These are phyloP conservation scores for Euphrasia arctica DNA, from an alignment of 305 asterid species.

Conservation along the genomic window DNA sequence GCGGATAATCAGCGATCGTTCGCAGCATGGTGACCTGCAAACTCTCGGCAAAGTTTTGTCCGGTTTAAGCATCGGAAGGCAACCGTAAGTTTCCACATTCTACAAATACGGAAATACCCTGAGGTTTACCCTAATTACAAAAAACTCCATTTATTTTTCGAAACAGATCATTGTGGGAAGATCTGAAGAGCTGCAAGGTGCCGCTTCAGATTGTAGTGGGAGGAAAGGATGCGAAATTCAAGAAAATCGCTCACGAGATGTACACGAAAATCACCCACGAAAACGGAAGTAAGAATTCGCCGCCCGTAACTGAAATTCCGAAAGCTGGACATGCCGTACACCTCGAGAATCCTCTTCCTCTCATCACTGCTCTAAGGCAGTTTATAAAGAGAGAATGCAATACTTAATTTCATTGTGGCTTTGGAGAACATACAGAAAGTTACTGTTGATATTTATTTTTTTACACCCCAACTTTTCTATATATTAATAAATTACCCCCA, in stretches of 20 bases:
- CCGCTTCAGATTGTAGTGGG: constrained; percentile 79
- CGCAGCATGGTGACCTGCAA: constrained; percentile 61
- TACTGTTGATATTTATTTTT: too few species aligned
- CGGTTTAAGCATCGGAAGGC: constrained; percentile 85
- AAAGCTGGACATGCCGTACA: constrained; percentile 89
- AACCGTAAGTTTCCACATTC: constrained; percentile 56
- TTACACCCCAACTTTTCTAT: background rate
- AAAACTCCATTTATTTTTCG: background rate
- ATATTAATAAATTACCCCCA: background rate
- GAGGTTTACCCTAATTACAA: background rate
- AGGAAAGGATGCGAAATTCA: constrained; percentile 79
- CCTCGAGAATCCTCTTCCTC: constrained; percentile 86
- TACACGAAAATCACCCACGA: constrained; percentile 30
- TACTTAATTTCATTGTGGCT: background rate
- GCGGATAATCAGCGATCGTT: constrained; percentile 44
- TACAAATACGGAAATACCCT: background rate
- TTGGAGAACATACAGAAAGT: too few species aligned
- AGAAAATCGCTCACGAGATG: constrained; percentile 64
- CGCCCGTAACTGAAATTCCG: constrained; percentile 58
- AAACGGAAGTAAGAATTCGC: constrained; percentile 18
- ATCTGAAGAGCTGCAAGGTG: constrained; percentile 61
- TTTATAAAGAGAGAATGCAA: constrained; percentile 38
- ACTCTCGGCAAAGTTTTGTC: constrained; percentile 67
- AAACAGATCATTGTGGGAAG: constrained; percentile 82
- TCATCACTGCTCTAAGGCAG: constrained; percentile 57